These are phyloP conservation scores for Obelidium mucronatum DNA, from an alignment of 192 early-diverging fungal species.

Conservation along the genomic window DNA sequence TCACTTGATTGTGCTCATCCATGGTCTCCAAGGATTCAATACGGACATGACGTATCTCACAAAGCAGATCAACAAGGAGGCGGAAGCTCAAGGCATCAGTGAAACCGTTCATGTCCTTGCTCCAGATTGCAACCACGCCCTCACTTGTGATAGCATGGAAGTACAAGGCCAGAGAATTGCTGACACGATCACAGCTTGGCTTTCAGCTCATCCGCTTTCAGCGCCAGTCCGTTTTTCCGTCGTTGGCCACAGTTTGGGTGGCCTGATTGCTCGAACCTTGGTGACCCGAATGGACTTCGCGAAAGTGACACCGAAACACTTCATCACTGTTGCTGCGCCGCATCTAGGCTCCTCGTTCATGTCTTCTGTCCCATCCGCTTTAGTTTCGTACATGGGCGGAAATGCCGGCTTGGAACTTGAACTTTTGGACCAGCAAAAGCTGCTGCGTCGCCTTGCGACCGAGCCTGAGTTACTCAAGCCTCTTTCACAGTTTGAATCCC, in stretches of 20 bases:
- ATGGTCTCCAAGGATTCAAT: slow-evolving; percentile 13
- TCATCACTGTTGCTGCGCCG: slow-evolving; percentile 16
- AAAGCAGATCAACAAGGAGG: neutral
- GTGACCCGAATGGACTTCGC: too few species aligned
- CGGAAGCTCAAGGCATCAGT: neutral
- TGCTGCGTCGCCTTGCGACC: neutral
- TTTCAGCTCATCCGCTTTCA: neutral
- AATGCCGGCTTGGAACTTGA: slow-evolving; percentile 10
- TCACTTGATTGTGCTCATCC: too few species aligned
- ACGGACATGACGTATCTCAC: slow-evolving; percentile 12
- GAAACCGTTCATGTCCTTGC: neutral
- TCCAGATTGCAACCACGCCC: neutral
- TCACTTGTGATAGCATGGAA: neutral
- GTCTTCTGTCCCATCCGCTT: neutral
- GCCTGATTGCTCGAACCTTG: slow-evolving; percentile 1
- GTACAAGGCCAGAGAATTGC: neutral
- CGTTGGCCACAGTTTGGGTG: slow-evolving; percentile 10
- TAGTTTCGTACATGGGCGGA: neutral
- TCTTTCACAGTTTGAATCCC: neutral
- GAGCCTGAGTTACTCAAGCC: neutral
- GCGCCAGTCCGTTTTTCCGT: neutral
- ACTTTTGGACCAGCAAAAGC: neutral
- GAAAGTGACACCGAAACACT: neutral
- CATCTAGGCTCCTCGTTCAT: slow-evolving; percentile 17
- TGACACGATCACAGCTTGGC: neutral